Base-by-base conservation (phyloP, 2,329 filamentous ascomycete species). In the Sordariomycetes sp. region DNA sequence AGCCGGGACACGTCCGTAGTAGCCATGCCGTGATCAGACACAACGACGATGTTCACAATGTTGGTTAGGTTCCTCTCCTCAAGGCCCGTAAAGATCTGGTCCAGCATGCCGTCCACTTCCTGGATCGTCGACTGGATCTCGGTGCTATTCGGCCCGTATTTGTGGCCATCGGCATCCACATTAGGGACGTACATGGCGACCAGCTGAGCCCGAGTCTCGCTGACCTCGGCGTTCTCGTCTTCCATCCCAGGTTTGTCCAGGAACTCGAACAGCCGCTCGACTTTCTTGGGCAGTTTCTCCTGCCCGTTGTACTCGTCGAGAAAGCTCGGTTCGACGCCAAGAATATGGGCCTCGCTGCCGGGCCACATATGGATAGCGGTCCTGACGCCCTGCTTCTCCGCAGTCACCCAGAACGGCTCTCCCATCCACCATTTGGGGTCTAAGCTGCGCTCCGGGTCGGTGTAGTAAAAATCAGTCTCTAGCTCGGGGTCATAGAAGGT, bases 291-390 rank as follows among this genome's bases (percentile, higher is more conserved):
- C 1, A 99, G 78, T 35, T 76, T 69, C 72, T 97, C 92, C 0
- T 86, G 81, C 10, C 83, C 86, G 64, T 96, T 93, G 74, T 82
- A 99, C 65, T 85, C 87, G 73, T 97, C 94, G 54, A 97, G 70
- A 66, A 90, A 90, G 11, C 83, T 86, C 2, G 92, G 90, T 62
- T 92, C 85, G 20, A 86, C 76, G n/a, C 79, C 77, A 14, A 83
- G 78, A 61, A 96, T 88, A 69, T 90, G 86, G 6, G 92, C 92
- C 73, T 99, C 94, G 51, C 89, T 95, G 2, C 94, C 94, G 1
- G 94, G 94, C 94, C 94, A 99, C 94, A 99, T 99, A 70, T 99
- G 94, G 28, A 99, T 85, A 1, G 90, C 94, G 34, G 86, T 85
- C 59, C 83, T 82, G 35, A 95, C 77, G 6, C 88, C 88, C 64